Evolutionary conservation across 2,329 filamentous ascomycete genomes (phyloP), one percentile per base, ranked within the genome.

Genomic region (Arthrobotrys musiformis): DNA sequence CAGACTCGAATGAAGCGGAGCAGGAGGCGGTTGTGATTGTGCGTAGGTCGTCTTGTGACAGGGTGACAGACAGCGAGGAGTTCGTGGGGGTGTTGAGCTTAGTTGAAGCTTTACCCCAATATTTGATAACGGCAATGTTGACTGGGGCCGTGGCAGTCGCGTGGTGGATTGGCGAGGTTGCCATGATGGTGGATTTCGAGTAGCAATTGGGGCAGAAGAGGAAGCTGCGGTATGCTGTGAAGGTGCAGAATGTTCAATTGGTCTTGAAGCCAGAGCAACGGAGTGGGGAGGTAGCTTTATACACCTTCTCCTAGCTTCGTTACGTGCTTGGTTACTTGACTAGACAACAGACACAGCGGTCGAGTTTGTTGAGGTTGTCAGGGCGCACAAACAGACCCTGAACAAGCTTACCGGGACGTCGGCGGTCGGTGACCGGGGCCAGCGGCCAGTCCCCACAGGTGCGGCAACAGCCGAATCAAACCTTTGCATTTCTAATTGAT

Each of bases 81-180:
- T 99, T 99, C 83, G 95, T 98, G 37, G 95, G 95, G 70, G 98
- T 91, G 85, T 99, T 99, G 81, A 98, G 89, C 83, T 92, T 93
- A 63, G 92, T 85, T 85, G 98, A 94, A 79, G 95, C 92, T 86
- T 99, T 99, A 81, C 96, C 95, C 95, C 96, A 99, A 81, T 85
- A 96, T 92, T 98, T 98, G 86, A 98, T 95, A 72, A 98, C 94
- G 80, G 94, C 94, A 83, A 98, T 98, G 87, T 98, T 98, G 83
- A 98, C 94, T 13, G 94, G 95, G 44, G 95, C 95, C 79, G 94
- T 98, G 75, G 95, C 97, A 86, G 92, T 97, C 81, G 95, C 93
- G 82, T 93, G 91, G 86, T 96, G 94, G 30, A 44, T 60, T 0
- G 70, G 40, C 4, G 62, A 19, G 8, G 24, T 50, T 22, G 73